Percentiles rank a stretch among this genome's conserved stretches.
phyloP scores from a whole-genome alignment of 2,329 filamentous ascomycete species.

The Ascochyta fabae region DNA sequence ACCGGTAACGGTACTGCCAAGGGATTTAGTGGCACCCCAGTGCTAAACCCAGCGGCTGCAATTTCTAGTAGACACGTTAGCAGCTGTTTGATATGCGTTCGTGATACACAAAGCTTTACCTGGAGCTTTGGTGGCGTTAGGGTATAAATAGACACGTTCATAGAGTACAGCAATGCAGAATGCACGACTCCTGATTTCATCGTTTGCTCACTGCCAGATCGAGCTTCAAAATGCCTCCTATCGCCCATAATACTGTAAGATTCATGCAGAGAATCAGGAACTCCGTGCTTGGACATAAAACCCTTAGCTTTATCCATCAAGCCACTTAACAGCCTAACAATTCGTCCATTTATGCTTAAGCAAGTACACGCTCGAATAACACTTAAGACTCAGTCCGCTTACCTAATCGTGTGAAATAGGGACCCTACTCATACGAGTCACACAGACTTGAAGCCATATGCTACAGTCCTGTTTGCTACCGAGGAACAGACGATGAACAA shows the following conservation, averaged over 20 bases:
- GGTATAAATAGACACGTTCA: no score
- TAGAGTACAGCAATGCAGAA: neutral
- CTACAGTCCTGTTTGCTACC: neutral
- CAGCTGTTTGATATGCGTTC: no score
- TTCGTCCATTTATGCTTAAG: neutral
- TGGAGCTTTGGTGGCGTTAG: no score
- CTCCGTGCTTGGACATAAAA: neutral
- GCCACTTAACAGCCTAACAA: neutral
- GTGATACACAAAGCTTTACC: no score
- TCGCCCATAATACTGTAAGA: neutral
- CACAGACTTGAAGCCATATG: neutral
- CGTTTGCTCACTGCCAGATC: neutral
- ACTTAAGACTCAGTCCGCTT: neutral
- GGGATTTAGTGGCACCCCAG: neutral
- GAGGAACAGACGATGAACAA: neutral
- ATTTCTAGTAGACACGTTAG: neutral
- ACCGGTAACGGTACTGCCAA: neutral
- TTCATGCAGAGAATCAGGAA: neutral
- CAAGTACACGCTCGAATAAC: neutral
- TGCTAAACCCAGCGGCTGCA: neutral
- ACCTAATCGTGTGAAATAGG: neutral
- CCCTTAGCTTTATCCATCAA: neutral
- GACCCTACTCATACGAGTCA: neutral
- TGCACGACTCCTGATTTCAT: neutral
- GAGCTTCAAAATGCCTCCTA: neutral